Evolutionary conservation across 2,329 filamentous ascomycete genomes (phyloP), one percentile per base, ranked within the genome.

Genomic region (Zymoseptoria passerinii): DNA sequence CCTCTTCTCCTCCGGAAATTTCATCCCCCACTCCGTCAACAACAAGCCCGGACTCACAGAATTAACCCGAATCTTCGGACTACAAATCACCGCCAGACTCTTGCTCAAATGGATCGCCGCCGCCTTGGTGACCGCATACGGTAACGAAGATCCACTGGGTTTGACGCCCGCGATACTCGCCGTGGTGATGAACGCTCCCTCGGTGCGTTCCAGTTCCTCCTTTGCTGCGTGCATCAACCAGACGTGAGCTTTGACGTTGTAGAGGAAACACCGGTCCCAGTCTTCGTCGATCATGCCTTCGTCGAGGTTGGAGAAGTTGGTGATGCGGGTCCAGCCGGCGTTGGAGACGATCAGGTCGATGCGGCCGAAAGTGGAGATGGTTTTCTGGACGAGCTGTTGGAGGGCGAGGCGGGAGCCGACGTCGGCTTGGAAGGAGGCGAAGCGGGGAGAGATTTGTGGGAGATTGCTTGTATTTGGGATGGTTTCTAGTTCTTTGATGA

Each of bases 111-210:
- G 83, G 44, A 85, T 72, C 6, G 68, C 66, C 16, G 72, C 72
- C 28, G 71, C 69, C 53, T 74, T 73, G 6, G 71, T 73, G 16
- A 74, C 72, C 3, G 72, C 61, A 57, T 74, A 74, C 1, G 72
- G 67, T 57, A 87, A 68, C 2, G 80, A 81, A 61, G 83, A 87
- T 1, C 86, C 86, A 59, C 79, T 82, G 0, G 82, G 80, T 65
- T 80, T 83, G 1, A 88, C 80, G 0, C 85, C 86, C 0, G 86
- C 85, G 23, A 87, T 66, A 50, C 80, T 84, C 0, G 85, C 83
- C 0, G 85, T 87, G 1, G 80, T 83, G 62, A 88, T 79, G 63
- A 89, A 88, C 0, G 76, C 75, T 1, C 84, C 84, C 58, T 84
- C 79, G 0, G 75, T 75, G 59, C 79, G 76, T 3, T 85, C 83